phyloP scores from a whole-genome alignment of 169 alveolate species.

The Amoebophrya sp. region DNA sequence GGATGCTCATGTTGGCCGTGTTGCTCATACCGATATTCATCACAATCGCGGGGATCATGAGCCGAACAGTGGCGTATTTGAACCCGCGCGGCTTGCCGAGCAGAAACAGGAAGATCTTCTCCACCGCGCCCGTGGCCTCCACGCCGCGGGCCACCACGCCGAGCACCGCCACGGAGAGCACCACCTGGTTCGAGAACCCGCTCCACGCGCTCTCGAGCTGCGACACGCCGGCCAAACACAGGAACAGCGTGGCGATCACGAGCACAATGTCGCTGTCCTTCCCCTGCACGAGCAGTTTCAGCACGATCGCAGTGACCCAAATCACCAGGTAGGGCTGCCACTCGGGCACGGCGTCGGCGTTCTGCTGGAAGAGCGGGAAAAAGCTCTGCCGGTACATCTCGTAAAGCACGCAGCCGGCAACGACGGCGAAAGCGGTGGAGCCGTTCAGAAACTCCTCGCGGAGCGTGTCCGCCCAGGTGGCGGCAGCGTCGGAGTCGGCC shows the following conservation, averaged over 20 bases:
- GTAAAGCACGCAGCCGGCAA: background rate
- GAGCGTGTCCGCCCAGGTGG: background rate
- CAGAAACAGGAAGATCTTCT: slow-evolving; percentile 4
- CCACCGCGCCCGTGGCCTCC: background rate
- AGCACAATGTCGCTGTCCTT: background rate
- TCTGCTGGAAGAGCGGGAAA: background rate
- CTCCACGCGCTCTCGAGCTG: slow-evolving; percentile 2
- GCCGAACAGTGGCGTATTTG: background rate
- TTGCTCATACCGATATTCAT: slow-evolving; percentile 1
- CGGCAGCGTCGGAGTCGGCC: too few relatives aligned
- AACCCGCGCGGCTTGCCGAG: background rate
- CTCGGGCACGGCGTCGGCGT: background rate
- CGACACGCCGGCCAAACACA: background rate
- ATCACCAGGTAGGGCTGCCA: background rate
- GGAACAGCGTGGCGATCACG: background rate
- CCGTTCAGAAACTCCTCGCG: background rate
- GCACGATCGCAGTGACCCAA: background rate
- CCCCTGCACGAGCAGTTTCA: background rate
- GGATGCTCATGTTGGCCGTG: slow-evolving; percentile 9
- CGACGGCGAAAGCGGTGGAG: background rate
- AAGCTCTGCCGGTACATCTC: background rate
- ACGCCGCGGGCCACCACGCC: background rate
- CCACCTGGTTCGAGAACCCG: slow-evolving; percentile 8
- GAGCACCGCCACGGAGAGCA: slow-evolving; percentile 11
- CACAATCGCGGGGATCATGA: slow-evolving; percentile 8